A percentile compares a stretch with the other conserved stretches of the same genome.
phyloP scores from a whole-genome alignment of 2,329 filamentous ascomycete species.

The Diaporthe vaccinii region DNA sequence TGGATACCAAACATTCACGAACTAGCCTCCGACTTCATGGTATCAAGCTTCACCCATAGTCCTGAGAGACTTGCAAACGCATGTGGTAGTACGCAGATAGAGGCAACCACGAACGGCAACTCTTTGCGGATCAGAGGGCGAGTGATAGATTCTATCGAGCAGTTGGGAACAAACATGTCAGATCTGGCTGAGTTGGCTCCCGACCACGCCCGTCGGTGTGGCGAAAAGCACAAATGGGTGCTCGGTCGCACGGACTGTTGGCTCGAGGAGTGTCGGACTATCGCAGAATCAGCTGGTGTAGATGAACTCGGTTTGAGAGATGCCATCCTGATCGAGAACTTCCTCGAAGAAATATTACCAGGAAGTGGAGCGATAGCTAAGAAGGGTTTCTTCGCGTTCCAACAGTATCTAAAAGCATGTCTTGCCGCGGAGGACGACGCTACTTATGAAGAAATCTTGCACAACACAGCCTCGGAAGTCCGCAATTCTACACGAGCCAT shows the following conservation, averaged over 20 bases:
- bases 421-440: background rate
- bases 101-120: background rate
- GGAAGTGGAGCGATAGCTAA: background rate
- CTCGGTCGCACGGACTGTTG: background rate
- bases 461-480: background rate
- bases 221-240: no score
- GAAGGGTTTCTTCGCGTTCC: background rate
- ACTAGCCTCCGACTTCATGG: background rate
- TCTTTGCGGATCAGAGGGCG: background rate
- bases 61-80: background rate
- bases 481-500: background rate
- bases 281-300: background rate
- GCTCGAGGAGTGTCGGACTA: background rate
- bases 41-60: background rate
- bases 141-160: background rate
- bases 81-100: background rate
- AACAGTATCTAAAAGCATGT: background rate
- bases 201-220: no score
- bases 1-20: background rate
- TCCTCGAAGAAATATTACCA: background rate
- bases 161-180: background rate
- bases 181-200: no score
- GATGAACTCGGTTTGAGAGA: background rate
- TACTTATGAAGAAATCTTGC: background rate
- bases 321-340: background rate